Conservation (phyloP, 345 rosid species). For the Pistacia integerrima region DNA sequence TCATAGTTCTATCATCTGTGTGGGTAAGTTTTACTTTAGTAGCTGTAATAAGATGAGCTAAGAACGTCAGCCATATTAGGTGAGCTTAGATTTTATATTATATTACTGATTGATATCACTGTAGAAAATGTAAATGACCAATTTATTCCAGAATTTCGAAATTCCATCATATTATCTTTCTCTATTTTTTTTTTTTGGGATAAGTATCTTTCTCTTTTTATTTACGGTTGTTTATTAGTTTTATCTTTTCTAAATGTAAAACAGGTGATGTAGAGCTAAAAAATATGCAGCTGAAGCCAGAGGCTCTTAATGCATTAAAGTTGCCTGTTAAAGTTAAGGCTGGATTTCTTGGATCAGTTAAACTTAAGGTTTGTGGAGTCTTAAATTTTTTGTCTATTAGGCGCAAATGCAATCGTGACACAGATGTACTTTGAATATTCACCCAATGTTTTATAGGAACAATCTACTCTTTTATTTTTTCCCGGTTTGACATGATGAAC, state of each 20-base stretch:
- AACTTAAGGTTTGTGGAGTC: conserved; percentile 71
- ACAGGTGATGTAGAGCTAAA: conserved; percentile 93
- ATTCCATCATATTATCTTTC: not conserved
- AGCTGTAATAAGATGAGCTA: not conserved
- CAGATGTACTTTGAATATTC: not conserved
- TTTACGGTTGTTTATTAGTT: not conserved
- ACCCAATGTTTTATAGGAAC: not conserved
- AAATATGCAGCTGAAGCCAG: conserved; percentile 97
- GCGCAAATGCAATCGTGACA: not conserved
- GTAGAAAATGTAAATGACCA: not conserved
- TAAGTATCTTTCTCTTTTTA: not conserved
- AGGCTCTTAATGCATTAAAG: conserved; percentile 94
- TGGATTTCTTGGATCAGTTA: conserved; percentile 98
- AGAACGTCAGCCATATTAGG: not conserved
- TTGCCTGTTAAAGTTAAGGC: conserved; percentile 98
- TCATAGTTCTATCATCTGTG: no score
- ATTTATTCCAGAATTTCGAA: not conserved
- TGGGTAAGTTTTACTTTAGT: not conserved
- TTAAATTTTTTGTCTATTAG: not conserved
- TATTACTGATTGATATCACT: not conserved
- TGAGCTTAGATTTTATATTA: not conserved
- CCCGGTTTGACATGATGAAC: not conserved
- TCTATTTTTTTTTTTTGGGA: no score
- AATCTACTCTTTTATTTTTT: not conserved
- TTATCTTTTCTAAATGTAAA: conserved; percentile 19